phyloP scores from a whole-genome alignment of 2,329 filamentous ascomycete species.

The Orbilia oligospora region DNA sequence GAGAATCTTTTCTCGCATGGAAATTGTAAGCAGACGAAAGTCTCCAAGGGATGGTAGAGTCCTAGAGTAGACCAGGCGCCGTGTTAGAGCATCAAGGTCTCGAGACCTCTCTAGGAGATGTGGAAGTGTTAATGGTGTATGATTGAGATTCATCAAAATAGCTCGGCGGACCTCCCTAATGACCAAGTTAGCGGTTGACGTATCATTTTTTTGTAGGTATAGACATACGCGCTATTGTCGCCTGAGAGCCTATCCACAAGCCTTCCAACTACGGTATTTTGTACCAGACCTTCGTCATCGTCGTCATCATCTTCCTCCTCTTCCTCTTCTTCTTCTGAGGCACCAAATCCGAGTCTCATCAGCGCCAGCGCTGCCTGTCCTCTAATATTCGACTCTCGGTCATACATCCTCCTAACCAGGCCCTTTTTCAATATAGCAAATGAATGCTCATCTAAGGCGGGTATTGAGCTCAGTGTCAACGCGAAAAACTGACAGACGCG shows the following conservation, averaged over 20 bases:
- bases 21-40: slow-evolving; percentile 91
- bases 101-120: slow-evolving; percentile 91
- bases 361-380: slow-evolving; percentile 92
- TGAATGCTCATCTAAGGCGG: slow-evolving; percentile 74
- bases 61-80: slow-evolving; percentile 87
- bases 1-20: slow-evolving; percentile 94
- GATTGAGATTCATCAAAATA: slow-evolving; percentile 89
- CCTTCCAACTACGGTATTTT: slow-evolving; percentile 78
- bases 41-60: slow-evolving; percentile 90
- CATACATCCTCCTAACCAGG: slow-evolving; percentile 85
- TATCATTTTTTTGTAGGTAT: not conserved
- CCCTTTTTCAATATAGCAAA: slow-evolving; percentile 86
- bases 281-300: slow-evolving; percentile 75
- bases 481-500: slow-evolving; percentile 90
- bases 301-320: slow-evolving; percentile 79
- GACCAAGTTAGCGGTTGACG: slow-evolving; percentile 16
- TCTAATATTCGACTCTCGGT: slow-evolving; percentile 93
- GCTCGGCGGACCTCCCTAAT: slow-evolving; percentile 83
- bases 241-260: slow-evolving; percentile 87
- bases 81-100: slow-evolving; percentile 86
- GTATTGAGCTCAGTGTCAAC: slow-evolving; percentile 90
- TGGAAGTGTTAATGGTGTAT: slow-evolving; percentile 82
- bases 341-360: slow-evolving; percentile 72
- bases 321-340: slow-evolving; percentile 84
- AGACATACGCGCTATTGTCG: slow-evolving; percentile 80